These are phyloP conservation scores for Dianthus caryophyllus DNA, from an alignment of 148 eudicot species.

Conservation along the genomic window DNA sequence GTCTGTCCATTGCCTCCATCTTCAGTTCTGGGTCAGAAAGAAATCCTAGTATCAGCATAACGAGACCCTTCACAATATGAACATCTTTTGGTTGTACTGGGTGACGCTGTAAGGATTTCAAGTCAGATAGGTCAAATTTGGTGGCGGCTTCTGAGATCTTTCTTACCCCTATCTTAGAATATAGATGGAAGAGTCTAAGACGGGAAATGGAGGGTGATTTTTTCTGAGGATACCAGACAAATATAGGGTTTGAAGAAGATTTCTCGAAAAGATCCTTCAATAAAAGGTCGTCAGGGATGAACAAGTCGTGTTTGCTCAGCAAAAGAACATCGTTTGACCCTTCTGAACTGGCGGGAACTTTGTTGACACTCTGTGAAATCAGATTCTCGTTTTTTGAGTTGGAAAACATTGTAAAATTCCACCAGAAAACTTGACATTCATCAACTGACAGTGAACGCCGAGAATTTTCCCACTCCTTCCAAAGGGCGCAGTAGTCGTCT, in stretches of 20 bases:
- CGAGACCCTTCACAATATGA: slow-evolving; percentile 38
- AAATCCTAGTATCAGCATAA: slow-evolving; percentile 47
- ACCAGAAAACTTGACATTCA: slow-evolving; percentile 58
- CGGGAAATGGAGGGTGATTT: slow-evolving; percentile 28
- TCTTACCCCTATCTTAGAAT: slow-evolving; percentile 44
- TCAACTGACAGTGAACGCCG: slow-evolving; percentile 20
- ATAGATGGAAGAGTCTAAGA: slow-evolving; percentile 38
- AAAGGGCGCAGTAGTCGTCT: slow-evolving; percentile 49
- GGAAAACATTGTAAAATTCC: slow-evolving; percentile 30
- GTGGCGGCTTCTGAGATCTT: slow-evolving; percentile 43
- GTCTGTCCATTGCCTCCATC: slow-evolving; percentile 39
- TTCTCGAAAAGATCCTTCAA: slow-evolving; percentile 44
- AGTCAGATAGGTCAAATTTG: slow-evolving; percentile 20
- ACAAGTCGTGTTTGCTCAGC: slow-evolving; percentile 40
- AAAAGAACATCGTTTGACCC: slow-evolving; percentile 29
- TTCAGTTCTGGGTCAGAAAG: slow-evolving; percentile 35
- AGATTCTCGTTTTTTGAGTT: slow-evolving; percentile 19
- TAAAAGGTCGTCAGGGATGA: slow-evolving; percentile 57
- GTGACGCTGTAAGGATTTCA: slow-evolving; percentile 18
- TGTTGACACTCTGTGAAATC: slow-evolving; percentile 26
- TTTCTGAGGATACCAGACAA: slow-evolving; percentile 55
- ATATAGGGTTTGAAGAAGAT: slow-evolving; percentile 30
- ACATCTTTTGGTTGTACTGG: slow-evolving; percentile 25
- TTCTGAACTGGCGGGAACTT: slow-evolving; percentile 43
- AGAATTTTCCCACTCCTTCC: slow-evolving; percentile 62